A percentile compares a stretch with the other conserved stretches of the same genome.
Evolutionary conservation across 441 rosid species (phyloP).

Genomic region (Erodium chrysanthum): DNA sequence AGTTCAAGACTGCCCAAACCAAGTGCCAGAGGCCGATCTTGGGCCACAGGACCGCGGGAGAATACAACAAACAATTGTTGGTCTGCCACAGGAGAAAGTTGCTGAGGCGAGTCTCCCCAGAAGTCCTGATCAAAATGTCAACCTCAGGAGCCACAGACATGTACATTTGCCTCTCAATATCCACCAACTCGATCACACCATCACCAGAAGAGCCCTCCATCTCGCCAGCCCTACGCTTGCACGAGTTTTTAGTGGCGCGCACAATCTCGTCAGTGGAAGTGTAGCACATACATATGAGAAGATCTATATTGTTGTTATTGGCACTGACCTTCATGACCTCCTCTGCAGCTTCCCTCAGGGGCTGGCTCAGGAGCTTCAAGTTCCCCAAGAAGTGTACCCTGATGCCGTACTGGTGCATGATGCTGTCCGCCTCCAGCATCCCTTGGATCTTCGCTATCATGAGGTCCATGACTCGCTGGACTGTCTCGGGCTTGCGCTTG

Average conservation of each 20-base stretch:
- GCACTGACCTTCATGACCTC: slow-evolving; percentile 7
- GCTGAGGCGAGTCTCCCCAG: slow-evolving; percentile 24
- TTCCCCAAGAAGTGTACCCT: not conserved
- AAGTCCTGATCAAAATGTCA: slow-evolving; percentile 14
- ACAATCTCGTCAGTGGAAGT: slow-evolving; percentile 1
- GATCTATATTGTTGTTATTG: not conserved
- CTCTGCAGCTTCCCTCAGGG: not conserved
- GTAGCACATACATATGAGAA: not conserved
- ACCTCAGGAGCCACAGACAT: not conserved
- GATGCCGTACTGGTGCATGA: not conserved
- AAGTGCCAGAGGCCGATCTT: slow-evolving; percentile 21
- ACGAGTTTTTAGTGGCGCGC: not conserved
- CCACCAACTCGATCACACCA: not conserved
- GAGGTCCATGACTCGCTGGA: slow-evolving; percentile 2
- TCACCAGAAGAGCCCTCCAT: no score
- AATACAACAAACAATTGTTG: slow-evolving; percentile 10
- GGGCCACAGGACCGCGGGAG: slow-evolving; percentile 16
- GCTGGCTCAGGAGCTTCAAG: not conserved
- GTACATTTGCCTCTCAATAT: not conserved
- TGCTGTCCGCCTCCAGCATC: not conserved
- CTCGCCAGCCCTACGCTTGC: not conserved
- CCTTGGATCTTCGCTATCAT: slow-evolving; percentile 1
- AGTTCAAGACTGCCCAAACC: slow-evolving; percentile 20
- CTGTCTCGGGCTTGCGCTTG: slow-evolving; percentile 2
- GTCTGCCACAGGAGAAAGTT: slow-evolving; percentile 26